Base-by-base conservation (phyloP, 176 grass and related monocot species). In the Oryza australiensis region DNA sequence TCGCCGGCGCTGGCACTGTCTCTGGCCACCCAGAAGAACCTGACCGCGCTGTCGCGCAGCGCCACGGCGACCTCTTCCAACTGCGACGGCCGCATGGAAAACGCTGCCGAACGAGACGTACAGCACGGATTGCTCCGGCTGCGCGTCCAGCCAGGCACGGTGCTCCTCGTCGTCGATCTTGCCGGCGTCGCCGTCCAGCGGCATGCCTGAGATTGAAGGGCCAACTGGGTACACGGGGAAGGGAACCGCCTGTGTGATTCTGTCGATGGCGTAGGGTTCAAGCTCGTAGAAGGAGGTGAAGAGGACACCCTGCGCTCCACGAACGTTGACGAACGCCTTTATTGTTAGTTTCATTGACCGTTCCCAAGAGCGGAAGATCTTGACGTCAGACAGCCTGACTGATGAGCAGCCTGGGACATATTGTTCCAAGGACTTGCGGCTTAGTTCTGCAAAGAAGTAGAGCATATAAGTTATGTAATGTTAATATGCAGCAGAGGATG, bases 31-130 rank as follows among this genome's bases (percentile, higher is more conserved):
- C 90, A 97, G 28, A 97, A 30, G 79, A 94, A 94, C 33, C 62
- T 87, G 23, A 80, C 51, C 9, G 18, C 66, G 7, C 83, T 90
- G 14, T 81, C 73, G 13, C 18, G 70, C 49, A 92, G 49, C 22
- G 86, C 92, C 16, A 51, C 45, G 26, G 90, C 83, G 14, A 94
- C 70, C 79, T 92, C 88, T 30, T 97, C 22, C 15, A 92, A 34
- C 76, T 97, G 82, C 10, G 70, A 62, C 1, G 5, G 18, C 49
- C 83, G 37, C 26, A 94, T 40, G 0, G 86, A 82, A 9, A 91
- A 77, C 48, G 87, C 90, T 97, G 37, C 94, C 92, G n/a, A 94
- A 55, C 33, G 92, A 92, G 24, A 97, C 85, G 34, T 94, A 97
- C 15, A 92, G 4, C 34, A 92, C 78, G 2, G 90, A 94, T 66